Base-by-base conservation (phyloP, 1,284 basidiomycete genomes). In the Agaricales sp. region DNA sequence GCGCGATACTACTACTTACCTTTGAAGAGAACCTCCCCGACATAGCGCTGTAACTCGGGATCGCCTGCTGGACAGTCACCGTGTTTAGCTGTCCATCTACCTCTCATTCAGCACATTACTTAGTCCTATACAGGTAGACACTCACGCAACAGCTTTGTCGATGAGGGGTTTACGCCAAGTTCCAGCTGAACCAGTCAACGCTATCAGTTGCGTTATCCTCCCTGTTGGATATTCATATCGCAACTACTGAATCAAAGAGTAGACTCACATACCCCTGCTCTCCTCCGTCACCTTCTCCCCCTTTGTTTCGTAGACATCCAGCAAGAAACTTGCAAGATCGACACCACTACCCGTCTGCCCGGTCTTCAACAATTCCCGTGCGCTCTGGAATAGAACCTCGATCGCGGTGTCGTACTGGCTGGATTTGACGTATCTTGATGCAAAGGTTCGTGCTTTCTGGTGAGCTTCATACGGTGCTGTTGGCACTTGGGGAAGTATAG, bases 361-460 rank as follows among this genome's bases (percentile, higher is more conserved):
- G 11, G 75, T 73, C 68, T 95, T 95, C 55, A 95, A 71, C 46
- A 97, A 70, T 62, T 91, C 88, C 46, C 84, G 74, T 1, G 90
- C 81, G 37, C 81, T 83, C 57, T 90, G 85, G 65, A 92, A 93
- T 47, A 95, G 77, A 8, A 96, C 86, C 63, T 92, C 86, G 64
- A 91, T 83, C 13, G 91, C 91, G 12, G 82, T 82, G 57, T 85
- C 82, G 61, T 83, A 81, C 57, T 92, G 83, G 1, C 74, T 74
- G 2, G 88, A 81, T 64, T 88, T 86, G 47, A 73, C 69, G 62
- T 95, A 90, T 58, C 92, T 78, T 11, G 92, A 84, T 3, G 91
- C 91, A 54, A 93, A 94, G 21, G 93, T 96, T 24, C 93, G 81
- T 21, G 92, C 88, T 68, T 95, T 95, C 64, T 96, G 92, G 59